phyloP scores from a whole-genome alignment of 495 filamentous ascomycete species.

The Thermochaetoides thermophila region DNA sequence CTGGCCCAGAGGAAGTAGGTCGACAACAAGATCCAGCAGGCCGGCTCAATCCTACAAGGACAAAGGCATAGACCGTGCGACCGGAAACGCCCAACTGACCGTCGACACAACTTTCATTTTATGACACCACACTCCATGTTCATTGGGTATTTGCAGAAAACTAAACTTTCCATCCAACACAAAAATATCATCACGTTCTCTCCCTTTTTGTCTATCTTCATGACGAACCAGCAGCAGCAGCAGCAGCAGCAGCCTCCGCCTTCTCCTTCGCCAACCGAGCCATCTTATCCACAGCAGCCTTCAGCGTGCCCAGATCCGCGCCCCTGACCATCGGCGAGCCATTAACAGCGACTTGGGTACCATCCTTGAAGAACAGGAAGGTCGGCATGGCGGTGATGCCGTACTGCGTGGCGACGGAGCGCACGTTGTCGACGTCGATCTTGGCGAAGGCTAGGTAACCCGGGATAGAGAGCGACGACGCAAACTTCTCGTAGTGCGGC shows the following conservation, averaged over 20 bases:
- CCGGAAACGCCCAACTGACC: no score
- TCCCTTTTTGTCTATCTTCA: neutral
- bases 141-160: no score
- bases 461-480: constrained; percentile 29
- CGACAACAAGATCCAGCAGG: no score
- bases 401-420: constrained; percentile 34
- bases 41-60: no score
- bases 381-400: constrained; percentile 57
- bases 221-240: no score
- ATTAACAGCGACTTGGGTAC: constrained; percentile 52
- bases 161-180: no score
- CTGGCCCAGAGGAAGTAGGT: no score
- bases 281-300: constrained; percentile 15
- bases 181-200: neutral
- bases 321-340: constrained; percentile 28
- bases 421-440: constrained; percentile 41
- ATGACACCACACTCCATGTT: no score
- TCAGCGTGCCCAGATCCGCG: constrained; percentile 11
- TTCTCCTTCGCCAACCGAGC: constrained; percentile 17
- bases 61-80: no score
- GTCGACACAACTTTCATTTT: no score
- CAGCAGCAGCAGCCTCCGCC: constrained; percentile 11
- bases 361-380: constrained; percentile 77
- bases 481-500: constrained; percentile 41
- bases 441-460: constrained; percentile 42